Evolutionary conservation across 208 protist genomes (phyloP), one percentile per base, ranked within the genome.

Genomic region (Trypanosoma avium): DNA sequence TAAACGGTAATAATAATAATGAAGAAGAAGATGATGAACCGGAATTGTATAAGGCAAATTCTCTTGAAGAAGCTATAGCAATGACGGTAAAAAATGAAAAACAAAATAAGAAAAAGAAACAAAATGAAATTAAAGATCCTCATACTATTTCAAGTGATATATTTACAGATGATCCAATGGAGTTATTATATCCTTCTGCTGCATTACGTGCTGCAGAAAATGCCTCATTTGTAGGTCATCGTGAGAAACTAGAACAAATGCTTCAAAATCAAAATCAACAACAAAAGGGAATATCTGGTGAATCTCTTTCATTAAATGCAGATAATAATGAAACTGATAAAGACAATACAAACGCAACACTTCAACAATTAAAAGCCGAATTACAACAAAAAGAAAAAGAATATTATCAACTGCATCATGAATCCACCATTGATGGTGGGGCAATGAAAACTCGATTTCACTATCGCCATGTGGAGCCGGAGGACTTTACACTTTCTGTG

Each of bases 341-440:
- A 10, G 42, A 35, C 27, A 62, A 79, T 38, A 61, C 67, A 27
- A 52, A 61, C 15, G 43, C 73, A 21, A 57, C 67, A 33, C 58
- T 92, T 12, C 64, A 72, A 10, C 62, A 72, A 0, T 70, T 93
- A 30, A 59, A 84, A 69, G 77, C 68, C 1, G 76, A 86, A 42
- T 74, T 96, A 9, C 73, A 84, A 46, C 68, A 79, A 47, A 92
- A 90, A 53, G 90, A 93, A 48, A 73, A 91, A 42, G 90, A 93
- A 75, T 96, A 96, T 66, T 82, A 80, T 49, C 54, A 83, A 26
- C 84, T 96, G 30, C 90, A 96, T 61, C 75, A 90, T 68, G 65
- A 90, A 43, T 67, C 77, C 10, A 72, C 61, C 24, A 45, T 71
- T 27, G 70, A 62, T 48, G 54, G 62, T 19, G 65, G 73, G 8